Base-by-base conservation (phyloP, 352 stramenopile species). In the Pythium volutum region DNA sequence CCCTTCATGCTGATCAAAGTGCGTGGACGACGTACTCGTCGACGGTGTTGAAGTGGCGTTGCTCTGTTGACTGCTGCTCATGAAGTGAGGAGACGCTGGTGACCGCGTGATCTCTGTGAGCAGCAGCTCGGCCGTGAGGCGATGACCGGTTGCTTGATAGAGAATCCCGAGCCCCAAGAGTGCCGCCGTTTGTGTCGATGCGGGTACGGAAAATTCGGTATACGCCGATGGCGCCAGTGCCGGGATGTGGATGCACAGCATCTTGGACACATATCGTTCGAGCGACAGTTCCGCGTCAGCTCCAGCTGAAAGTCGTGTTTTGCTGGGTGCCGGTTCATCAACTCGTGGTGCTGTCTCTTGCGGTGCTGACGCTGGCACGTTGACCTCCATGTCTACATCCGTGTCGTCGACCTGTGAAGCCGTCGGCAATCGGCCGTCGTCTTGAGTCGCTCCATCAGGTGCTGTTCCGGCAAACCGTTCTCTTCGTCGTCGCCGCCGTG, bases 241-340 rank as follows among this genome's bases (percentile, higher is more conserved):
- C 6, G 96, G 97, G 62, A 99, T 95, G 73, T 99, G 97, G 26
- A 99, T 81, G 70, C 95, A 99, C 2, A 99, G 75, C 93, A 99
- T 99, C 79, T 99, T 99, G 3, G 91, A 98, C 0, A 98, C 88
- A 7, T 91, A 93, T 25, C 93, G 82, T 55, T 95, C 84, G 10
- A 95, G 67, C 2, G 78, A 84, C 18, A 91, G 62, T 39, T 92
- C 84, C 3, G 84, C 62, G 0, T 73, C 75, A 5, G 70, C 75
- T 20, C 74, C 77, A 52, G 49, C 39, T 33, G 75, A 55, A 10
- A 87, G 52, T 14, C 64, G 71, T 3, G 69, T 71, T 27, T 75
- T 79, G 18, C 41, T 69, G 26, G 57, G 60, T 38, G 16, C 36
- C 10, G 4, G n/a, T n/a, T n/a, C 31, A 36, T 36, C 1, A 2